Percentiles rank a stretch among this genome's conserved stretches.
These are phyloP conservation scores for Russula brevipes DNA, from an alignment of 768 basidiomycete genomes.

Conservation along the genomic window DNA sequence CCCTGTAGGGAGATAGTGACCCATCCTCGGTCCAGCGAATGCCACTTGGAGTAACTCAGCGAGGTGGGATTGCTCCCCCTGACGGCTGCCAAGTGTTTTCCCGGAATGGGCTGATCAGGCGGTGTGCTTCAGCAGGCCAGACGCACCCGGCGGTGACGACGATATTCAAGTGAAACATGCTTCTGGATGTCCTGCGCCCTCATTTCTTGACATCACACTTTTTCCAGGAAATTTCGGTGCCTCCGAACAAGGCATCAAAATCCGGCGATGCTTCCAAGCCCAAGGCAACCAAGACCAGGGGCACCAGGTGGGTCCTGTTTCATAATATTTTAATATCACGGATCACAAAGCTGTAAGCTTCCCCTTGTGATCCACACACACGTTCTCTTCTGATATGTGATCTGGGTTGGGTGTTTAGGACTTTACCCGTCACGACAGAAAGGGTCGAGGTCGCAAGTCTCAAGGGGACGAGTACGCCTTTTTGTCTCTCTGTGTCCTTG, in stretches of 20 bases:
- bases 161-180: conserved; percentile 1
- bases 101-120: background rate
- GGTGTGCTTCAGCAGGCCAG: background rate
- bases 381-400: background rate
- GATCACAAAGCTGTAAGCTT: conserved; percentile 16
- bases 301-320: conserved; percentile 14
- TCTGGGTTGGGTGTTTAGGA: background rate
- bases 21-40: background rate
- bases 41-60: background rate
- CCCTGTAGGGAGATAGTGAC: background rate
- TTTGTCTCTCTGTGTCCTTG: conserved; percentile 13
- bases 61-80: background rate
- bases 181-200: background rate
- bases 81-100: background rate
- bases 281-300: conserved; percentile 14
- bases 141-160: background rate
- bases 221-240: conserved; percentile 17
- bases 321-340: background rate
- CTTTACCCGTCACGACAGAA: background rate
- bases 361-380: conserved; percentile 7
- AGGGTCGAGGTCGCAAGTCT: conserved; percentile 12
- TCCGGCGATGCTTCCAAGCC: conserved; percentile 10
- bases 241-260: conserved; percentile 26
- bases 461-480: conserved; percentile 28
- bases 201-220: background rate